These are phyloP conservation scores for Gardenia jasminoides DNA, from an alignment of 257 asterid genomes.

Conservation along the genomic window DNA sequence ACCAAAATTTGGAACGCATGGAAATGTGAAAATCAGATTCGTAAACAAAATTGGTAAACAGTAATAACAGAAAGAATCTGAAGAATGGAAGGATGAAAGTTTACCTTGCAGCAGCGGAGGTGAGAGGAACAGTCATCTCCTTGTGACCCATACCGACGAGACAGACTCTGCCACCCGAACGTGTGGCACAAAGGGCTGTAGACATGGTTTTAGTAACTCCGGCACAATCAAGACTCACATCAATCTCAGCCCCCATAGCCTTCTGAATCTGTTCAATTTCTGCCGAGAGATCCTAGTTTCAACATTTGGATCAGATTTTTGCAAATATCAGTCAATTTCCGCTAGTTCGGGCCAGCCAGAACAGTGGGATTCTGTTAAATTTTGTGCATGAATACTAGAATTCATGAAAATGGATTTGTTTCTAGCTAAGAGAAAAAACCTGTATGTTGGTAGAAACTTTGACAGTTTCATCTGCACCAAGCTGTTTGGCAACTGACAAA, in stretches of 20 bases:
- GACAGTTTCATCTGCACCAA: constrained; percentile 68
- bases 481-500: constrained; percentile 67
- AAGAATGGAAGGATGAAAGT: not conserved
- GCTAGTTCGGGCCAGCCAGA: no score
- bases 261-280: constrained; percentile 59
- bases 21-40: no score
- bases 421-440: no score
- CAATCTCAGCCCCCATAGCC: constrained; percentile 60
- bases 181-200: constrained; percentile 66
- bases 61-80: no score
- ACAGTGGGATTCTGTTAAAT: no score
- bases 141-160: constrained; percentile 80
- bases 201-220: constrained; percentile 75
- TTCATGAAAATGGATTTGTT: no score
- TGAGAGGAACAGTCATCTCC: constrained; percentile 80
- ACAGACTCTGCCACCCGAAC: constrained; percentile 76
- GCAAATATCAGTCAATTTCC: no score
- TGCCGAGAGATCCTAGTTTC: constrained; percentile 57
- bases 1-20: no score
- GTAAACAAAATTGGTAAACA: no score
- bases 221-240: constrained; percentile 68
- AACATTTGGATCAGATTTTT: no score
- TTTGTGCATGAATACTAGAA: no score
- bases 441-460: constrained; percentile 54
- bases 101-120: constrained; percentile 88